Evolutionary conservation across 345 rosid genomes (phyloP).

Genomic region (Populus nigra): DNA sequence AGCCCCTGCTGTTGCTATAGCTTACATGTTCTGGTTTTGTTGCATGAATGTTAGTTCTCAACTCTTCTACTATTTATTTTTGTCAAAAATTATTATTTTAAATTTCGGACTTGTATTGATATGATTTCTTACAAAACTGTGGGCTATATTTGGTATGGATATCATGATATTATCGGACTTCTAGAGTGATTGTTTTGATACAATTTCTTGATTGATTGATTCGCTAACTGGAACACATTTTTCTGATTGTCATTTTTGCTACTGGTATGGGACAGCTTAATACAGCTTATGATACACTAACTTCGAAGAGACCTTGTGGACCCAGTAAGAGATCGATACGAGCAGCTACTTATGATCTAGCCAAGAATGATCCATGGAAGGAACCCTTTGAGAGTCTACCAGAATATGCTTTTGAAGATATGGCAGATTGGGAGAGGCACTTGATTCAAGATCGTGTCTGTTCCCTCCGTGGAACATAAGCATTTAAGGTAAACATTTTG

Average conservation of each 20-base stretch:
- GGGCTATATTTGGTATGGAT: too few relatives aligned
- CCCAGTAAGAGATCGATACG: conserved; percentile 74
- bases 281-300: conserved; percentile 61
- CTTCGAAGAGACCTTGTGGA: conserved; percentile 75
- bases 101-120: too few relatives aligned
- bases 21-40: conserved; percentile 88
- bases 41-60: conserved; percentile 55
- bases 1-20: conserved; percentile 85
- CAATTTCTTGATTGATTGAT: not conserved
- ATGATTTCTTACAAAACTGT: too few relatives aligned
- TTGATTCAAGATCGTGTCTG: conserved; percentile 64
- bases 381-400: conserved; percentile 78
- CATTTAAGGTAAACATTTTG: conserved; percentile 12
- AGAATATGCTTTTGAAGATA: conserved; percentile 66
- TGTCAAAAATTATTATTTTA: not conserved
- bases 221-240: not conserved
- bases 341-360: conserved; percentile 82
- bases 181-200: not conserved
- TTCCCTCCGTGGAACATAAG: conserved; percentile 59
- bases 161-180: too few relatives aligned
- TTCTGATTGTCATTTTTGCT: not conserved
- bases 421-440: conserved; percentile 91
- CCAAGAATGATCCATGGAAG: conserved; percentile 77
- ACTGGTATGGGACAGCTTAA: conserved; percentile 45
- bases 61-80: not conserved